phyloP scores from a whole-genome alignment of 495 filamentous ascomycete species.

The Sporormia fimetaria region DNA sequence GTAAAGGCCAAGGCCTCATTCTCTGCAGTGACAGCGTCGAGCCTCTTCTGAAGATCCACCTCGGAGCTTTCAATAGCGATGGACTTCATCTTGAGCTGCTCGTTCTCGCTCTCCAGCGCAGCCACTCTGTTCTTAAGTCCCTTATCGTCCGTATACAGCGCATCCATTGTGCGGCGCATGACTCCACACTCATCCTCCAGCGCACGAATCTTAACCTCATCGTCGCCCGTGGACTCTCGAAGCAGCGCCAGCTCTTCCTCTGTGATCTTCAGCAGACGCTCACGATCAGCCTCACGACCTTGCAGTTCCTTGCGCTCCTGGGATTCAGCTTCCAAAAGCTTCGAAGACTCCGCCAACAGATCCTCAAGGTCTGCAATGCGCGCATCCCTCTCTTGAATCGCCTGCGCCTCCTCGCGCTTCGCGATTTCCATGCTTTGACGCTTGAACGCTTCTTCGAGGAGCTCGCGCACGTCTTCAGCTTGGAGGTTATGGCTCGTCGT shows the following conservation, averaged over 20 bases:
- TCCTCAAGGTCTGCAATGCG: slow-evolving; percentile 34
- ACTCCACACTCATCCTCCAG: slow-evolving; percentile 33
- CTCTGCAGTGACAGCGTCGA: slow-evolving; percentile 52
- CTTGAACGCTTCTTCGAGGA: slow-evolving; percentile 44
- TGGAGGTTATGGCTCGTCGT: slow-evolving; percentile 27
- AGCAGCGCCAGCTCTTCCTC: slow-evolving; percentile 62
- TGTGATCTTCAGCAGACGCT: slow-evolving; percentile 57
- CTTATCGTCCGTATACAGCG: slow-evolving; percentile 1
- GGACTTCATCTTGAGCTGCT: slow-evolving; percentile 39
- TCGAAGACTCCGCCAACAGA: slow-evolving; percentile 33
- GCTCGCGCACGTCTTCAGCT: slow-evolving; percentile 44
- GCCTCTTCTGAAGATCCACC: slow-evolving; percentile 51
- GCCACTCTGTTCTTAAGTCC: slow-evolving; percentile 10
- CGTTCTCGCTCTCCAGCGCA: slow-evolving; percentile 26
- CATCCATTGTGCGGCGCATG: slow-evolving; percentile 7
- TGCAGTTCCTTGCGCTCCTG: slow-evolving; percentile 55
- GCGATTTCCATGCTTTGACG: slow-evolving; percentile 24
- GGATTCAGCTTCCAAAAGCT: slow-evolving; percentile 49
- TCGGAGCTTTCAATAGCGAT: slow-evolving; percentile 49
- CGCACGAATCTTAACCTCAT: slow-evolving; percentile 41
- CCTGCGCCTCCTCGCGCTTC: slow-evolving; percentile 32
- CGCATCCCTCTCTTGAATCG: slow-evolving; percentile 19
- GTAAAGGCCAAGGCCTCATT: slow-evolving; percentile 47
- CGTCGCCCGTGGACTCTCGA: slow-evolving; percentile 56
- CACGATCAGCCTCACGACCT: slow-evolving; percentile 59